Evolutionary conservation across 2,329 filamentous ascomycete species (phyloP).

Genomic region (Knufia petricola): DNA sequence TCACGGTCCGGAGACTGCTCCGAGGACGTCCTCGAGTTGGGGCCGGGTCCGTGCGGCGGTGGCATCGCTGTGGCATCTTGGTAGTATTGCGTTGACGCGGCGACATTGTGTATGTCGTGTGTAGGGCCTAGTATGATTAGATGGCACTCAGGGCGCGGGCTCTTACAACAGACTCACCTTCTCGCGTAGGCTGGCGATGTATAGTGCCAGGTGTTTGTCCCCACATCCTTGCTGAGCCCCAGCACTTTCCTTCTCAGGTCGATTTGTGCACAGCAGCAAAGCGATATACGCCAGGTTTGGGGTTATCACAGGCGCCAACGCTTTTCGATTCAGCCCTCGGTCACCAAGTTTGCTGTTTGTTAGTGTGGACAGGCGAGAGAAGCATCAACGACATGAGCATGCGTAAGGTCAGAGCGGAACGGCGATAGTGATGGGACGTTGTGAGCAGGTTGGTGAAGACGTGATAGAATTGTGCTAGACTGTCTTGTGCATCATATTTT

Average conservation of each 20-base stretch:
- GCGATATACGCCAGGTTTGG: too few species aligned
- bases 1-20: conserved; percentile 22
- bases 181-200: neutral
- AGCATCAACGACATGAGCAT: too few species aligned
- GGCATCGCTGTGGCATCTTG: conserved; percentile 11
- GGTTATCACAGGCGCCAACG: too few species aligned
- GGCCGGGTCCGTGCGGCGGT: conserved; percentile 7
- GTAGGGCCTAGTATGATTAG: neutral
- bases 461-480: neutral
- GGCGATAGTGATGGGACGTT: neutral
- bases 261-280: too few species aligned
- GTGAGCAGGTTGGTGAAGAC: too few species aligned
- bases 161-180: neutral
- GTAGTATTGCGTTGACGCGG: conserved; percentile 4
- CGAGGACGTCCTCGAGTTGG: neutral
- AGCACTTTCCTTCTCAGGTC: neutral
- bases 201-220: conserved; percentile 2
- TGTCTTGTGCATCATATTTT: neutral
- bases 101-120: conserved; percentile 14
- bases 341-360: too few species aligned
- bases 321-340: too few species aligned
- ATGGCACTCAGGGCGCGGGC: neutral
- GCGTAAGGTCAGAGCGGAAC: neutral
- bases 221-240: neutral
- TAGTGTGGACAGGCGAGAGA: too few species aligned